phyloP scores from a whole-genome alignment of 306 rosid genomes.

The Quillaja saponaria region DNA sequence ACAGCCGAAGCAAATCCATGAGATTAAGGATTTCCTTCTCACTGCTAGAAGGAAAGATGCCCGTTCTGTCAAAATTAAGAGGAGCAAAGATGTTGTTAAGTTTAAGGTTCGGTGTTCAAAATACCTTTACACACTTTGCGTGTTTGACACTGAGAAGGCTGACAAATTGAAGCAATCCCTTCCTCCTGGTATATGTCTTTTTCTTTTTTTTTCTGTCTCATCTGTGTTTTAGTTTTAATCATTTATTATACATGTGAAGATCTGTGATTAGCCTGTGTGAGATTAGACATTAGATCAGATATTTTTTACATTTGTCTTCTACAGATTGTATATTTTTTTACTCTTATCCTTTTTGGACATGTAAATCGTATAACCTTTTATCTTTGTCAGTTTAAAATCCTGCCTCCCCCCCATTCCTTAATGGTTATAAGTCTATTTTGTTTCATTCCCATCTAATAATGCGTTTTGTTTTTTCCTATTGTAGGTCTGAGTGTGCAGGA shows the following conservation, averaged over 20 bases:
- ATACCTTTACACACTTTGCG: slow-evolving; percentile 90
- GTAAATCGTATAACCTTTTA: no score
- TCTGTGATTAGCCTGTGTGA: no score
- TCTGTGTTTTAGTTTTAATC: no score
- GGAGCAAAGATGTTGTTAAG: slow-evolving; percentile 80
- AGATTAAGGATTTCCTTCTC: slow-evolving; percentile 91
- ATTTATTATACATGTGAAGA: no score
- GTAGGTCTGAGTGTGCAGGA: slow-evolving; percentile 90
- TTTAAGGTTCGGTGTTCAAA: slow-evolving; percentile 88
- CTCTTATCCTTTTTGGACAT: no score
- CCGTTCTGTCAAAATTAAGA: slow-evolving; percentile 75
- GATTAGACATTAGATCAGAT: no score
- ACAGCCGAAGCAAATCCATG: slow-evolving; percentile 90
- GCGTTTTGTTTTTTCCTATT: slow-evolving; percentile 3
- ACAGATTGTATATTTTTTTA: not conserved
- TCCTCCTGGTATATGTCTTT: slow-evolving; percentile 59
- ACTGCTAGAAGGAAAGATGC: slow-evolving; percentile 93
- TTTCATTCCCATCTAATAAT: not conserved
- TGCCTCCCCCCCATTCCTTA: no score
- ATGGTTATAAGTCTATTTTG: not conserved
- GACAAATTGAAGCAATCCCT: slow-evolving; percentile 92
- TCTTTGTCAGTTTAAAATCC: no score
- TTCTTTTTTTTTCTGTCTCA: no score
- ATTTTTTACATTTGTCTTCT: no score
- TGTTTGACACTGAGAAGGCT: slow-evolving; percentile 76